Percentiles rank a stretch among this genome's conserved stretches.
These are phyloP conservation scores for Uromyces viciae-fabae DNA, from an alignment of 1,284 basidiomycete genomes.

Conservation along the genomic window DNA sequence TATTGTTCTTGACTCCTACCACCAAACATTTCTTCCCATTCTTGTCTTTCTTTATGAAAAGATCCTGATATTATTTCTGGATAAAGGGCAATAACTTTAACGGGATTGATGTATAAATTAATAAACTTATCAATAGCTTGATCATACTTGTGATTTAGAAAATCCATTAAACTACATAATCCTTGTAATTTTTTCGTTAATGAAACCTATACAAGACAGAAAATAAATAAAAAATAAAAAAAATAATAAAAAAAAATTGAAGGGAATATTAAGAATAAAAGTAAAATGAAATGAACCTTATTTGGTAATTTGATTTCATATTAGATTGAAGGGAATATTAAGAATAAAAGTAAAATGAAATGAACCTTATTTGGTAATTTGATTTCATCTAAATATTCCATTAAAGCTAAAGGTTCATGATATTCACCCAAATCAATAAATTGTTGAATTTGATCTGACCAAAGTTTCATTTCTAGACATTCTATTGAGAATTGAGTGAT, in stretches of 20 bases:
- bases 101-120: constrained; percentile 82
- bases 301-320: constrained; percentile 64
- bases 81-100: constrained; percentile 85
- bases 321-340: neutral
- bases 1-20: constrained; percentile 57
- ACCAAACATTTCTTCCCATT: constrained; percentile 84
- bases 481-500: constrained; percentile 73
- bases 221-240: neutral
- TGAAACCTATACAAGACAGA: constrained; percentile 47
- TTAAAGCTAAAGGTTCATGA: constrained; percentile 72
- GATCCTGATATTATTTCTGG: constrained; percentile 76
- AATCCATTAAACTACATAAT: constrained; percentile 68
- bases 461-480: constrained; percentile 68
- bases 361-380: constrained; percentile 70
- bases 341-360: constrained; percentile 45
- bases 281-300: constrained; percentile 62
- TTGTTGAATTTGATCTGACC: constrained; percentile 79
- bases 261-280: neutral
- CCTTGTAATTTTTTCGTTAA: constrained; percentile 56
- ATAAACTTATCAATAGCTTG: constrained; percentile 82
- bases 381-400: constrained; percentile 68
- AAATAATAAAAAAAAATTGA: neutral
- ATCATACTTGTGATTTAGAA: constrained; percentile 67
- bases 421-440: constrained; percentile 71
- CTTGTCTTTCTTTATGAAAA: constrained; percentile 63